Conservation (phyloP, 306 rosid species). For the Albizia julibrissin region DNA sequence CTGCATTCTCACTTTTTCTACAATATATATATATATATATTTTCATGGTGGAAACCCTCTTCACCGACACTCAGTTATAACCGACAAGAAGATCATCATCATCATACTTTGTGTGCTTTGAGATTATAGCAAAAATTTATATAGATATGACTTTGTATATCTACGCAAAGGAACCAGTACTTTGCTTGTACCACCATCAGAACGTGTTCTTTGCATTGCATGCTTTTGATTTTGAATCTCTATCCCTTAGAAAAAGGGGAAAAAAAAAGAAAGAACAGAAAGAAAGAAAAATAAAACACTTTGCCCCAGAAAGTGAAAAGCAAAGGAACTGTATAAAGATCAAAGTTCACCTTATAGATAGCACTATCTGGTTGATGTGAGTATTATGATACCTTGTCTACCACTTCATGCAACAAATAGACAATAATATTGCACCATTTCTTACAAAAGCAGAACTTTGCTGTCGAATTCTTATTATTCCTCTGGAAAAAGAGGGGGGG, state of each 20-base stretch:
- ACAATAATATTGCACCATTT: conserved; percentile 48
- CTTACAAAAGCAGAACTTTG: conserved; percentile 46
- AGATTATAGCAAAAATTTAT: conserved; percentile 36
- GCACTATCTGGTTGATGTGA: conserved; percentile 31
- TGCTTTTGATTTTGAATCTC: conserved; percentile 26
- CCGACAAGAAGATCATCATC: conserved; percentile 59
- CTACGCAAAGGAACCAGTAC: conserved; percentile 55
- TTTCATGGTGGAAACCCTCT: conserved; percentile 26
- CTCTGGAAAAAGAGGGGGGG: conserved; percentile 3
- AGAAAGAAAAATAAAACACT: not conserved
- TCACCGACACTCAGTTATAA: conserved; percentile 50
- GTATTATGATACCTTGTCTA: conserved; percentile 57
- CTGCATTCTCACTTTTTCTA: conserved; percentile 27
- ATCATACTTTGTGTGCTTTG: conserved; percentile 43
- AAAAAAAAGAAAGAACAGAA: not conserved
- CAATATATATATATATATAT: not conserved
- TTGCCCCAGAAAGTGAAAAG: conserved; percentile 12
- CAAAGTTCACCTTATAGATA: conserved; percentile 31
- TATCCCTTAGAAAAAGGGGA: not conserved
- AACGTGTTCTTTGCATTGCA: conserved; percentile 50
- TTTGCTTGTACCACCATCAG: conserved; percentile 60
- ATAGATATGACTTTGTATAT: conserved; percentile 46
- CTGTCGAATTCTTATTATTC: conserved; percentile 41
- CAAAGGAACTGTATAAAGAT: conserved; percentile 32
- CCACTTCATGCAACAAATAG: conserved; percentile 69